A percentile compares a stretch with the other conserved stretches of the same genome.
Evolutionary conservation across 768 basidiomycete genomes (phyloP).

Genomic region (Amanita pallidorosea): DNA sequence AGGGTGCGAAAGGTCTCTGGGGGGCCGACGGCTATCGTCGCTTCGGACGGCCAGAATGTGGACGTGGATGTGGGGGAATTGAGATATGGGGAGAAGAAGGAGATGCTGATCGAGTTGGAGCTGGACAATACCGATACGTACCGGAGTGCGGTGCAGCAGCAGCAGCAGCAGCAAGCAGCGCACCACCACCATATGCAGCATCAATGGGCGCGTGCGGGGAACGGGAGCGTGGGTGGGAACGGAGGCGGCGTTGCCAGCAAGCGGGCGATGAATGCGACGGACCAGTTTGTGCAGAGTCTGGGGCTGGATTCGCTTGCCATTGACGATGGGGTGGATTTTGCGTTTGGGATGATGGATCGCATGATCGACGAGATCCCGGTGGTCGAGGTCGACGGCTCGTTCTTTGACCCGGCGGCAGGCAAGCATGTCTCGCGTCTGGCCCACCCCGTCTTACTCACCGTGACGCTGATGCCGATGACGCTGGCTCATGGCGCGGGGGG

Average conservation of each 20-base stretch:
- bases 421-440: conserved; percentile 84
- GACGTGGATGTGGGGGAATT: conserved; percentile 93
- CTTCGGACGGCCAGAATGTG: conserved; percentile 88
- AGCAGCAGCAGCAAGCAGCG: conserved; percentile 10
- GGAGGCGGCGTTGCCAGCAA: conserved; percentile 5
- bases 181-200: not conserved
- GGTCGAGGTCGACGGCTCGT: conserved; percentile 90
- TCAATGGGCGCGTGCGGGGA: conserved; percentile 8
- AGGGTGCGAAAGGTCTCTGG: conserved; percentile 92
- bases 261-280: conserved; percentile 65
- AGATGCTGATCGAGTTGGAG: conserved; percentile 95
- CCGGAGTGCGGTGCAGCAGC: conserved; percentile 19
- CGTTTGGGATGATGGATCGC: conserved; percentile 88
- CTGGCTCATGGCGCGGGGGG: not conserved
- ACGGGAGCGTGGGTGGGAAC: conserved; percentile 2
- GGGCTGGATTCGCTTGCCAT: conserved; percentile 68
- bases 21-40: conserved; percentile 75
- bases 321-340: conserved; percentile 63
- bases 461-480: conserved; percentile 71
- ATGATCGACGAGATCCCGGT: conserved; percentile 98
- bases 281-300: conserved; percentile 81
- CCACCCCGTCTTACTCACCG: conserved; percentile 88
- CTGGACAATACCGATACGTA: conserved; percentile 67
- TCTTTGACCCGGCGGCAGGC: conserved; percentile 80
- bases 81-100: conserved; percentile 92